A percentile compares a stretch with the other conserved stretches of the same genome.
Evolutionary conservation across 1,139 yeast genomes (phyloP).

Genomic region (Debaryomyces subglobosus): DNA sequence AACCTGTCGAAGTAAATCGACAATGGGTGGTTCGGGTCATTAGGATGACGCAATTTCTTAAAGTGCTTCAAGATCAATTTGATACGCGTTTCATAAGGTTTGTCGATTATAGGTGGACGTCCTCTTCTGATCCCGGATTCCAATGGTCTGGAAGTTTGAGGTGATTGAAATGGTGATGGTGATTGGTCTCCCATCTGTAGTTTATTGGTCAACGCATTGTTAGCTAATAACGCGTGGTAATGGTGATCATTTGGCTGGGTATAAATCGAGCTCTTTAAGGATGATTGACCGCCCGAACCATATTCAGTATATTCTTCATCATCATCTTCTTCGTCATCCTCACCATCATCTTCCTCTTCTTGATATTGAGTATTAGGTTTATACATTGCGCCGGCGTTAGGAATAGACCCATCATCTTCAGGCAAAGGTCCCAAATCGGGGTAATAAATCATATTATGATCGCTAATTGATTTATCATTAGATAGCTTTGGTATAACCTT

Average conservation of each 20-base stretch:
- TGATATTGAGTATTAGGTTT: constrained; percentile 10
- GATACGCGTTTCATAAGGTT: constrained; percentile 90
- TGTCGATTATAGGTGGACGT: constrained; percentile 93
- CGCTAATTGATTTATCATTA: constrained; percentile 42
- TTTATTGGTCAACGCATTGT: constrained; percentile 14
- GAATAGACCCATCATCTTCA: constrained; percentile 35
- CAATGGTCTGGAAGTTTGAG: constrained; percentile 14
- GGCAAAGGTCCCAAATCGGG: constrained; percentile 81
- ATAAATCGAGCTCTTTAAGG: constrained; percentile 10
- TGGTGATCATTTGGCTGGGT: constrained; percentile 16
- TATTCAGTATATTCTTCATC: constrained; percentile 23
- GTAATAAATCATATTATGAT: constrained; percentile 50
- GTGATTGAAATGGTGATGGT: constrained; percentile 14
- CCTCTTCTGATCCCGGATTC: constrained; percentile 81
- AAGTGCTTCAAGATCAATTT: constrained; percentile 81
- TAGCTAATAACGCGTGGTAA: constrained; percentile 15
- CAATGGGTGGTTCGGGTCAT: constrained; percentile 50
- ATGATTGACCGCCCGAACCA: constrained; percentile 4
- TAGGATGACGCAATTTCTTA: constrained; percentile 67
- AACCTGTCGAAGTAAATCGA: constrained; percentile 75
- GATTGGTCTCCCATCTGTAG: constrained; percentile 13
- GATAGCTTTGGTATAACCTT: constrained; percentile 58
- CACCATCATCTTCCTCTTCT: constrained; percentile 30
- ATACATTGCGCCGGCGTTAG: constrained; percentile 6
- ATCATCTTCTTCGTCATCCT: constrained; percentile 33